Evolutionary conservation across 352 stramenopile species (phyloP).

Genomic region (Plasmopara halstedii): DNA sequence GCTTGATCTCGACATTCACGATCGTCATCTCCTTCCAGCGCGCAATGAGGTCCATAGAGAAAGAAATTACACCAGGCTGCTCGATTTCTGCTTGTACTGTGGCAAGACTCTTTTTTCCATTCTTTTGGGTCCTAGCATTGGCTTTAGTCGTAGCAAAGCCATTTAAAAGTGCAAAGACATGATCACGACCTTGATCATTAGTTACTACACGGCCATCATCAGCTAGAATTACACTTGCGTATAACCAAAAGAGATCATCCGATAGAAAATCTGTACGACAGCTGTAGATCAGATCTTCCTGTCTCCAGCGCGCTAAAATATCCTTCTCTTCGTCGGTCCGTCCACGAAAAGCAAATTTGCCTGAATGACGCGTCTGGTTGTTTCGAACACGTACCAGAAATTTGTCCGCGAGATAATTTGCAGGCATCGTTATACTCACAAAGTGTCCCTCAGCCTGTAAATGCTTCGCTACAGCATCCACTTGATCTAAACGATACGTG

Average conservation of each 20-base stretch:
- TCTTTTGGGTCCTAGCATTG: conserved; percentile 9
- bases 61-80: conserved; percentile 8
- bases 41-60: conserved; percentile 66
- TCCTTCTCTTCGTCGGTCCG: conserved; percentile 46
- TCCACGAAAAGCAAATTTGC: conserved; percentile 42
- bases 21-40: conserved; percentile 61
- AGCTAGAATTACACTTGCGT: conserved; percentile 81
- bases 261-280: conserved; percentile 73
- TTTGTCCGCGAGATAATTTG: conserved; percentile 52
- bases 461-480: conserved; percentile 87
- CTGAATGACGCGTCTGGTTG: conserved; percentile 32
- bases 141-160: conserved; percentile 18
- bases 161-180: conserved; percentile 72
- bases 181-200: conserved; percentile 98
- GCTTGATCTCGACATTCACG: conserved; percentile 70
- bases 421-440: conserved; percentile 73
- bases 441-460: conserved; percentile 71
- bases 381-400: conserved; percentile 57
- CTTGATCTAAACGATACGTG: conserved; percentile 92
- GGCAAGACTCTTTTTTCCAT: conserved; percentile 10
- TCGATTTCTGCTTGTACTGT: conserved; percentile 2
- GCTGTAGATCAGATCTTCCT: conserved; percentile 86
- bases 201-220: conserved; percentile 82
- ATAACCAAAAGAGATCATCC: conserved; percentile 99
- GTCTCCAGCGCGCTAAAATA: conserved; percentile 58